These are phyloP conservation scores for Poa pratensis DNA, from an alignment of 176 grass and related monocot genomes.

Conservation along the genomic window DNA sequence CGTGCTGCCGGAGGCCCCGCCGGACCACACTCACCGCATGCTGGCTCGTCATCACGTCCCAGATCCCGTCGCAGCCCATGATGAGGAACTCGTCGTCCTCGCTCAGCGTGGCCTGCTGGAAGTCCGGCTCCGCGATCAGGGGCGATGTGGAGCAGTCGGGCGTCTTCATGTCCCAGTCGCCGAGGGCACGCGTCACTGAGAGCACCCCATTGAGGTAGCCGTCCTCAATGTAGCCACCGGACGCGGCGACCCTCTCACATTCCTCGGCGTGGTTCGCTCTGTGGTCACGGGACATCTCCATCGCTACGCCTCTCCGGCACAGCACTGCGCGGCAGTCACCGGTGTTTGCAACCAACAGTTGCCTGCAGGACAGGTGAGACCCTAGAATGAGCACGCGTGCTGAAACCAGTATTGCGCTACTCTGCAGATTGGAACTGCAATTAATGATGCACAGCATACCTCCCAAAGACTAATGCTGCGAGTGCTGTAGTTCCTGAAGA, in stretches of 20 bases:
- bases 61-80: slow-evolving; percentile 79
- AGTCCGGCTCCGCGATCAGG: slow-evolving; percentile 81
- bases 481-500: slow-evolving; percentile 91
- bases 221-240: slow-evolving; percentile 77
- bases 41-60: slow-evolving; percentile 82
- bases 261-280: slow-evolving; percentile 61
- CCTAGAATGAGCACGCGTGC: neutral
- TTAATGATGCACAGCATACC: slow-evolving; percentile 35
- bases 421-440: neutral
- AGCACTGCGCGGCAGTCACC: slow-evolving; percentile 92
- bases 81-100: slow-evolving; percentile 83
- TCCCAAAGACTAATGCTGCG: slow-evolving; percentile 72
- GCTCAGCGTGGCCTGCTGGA: slow-evolving; percentile 47
- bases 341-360: slow-evolving; percentile 85
- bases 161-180: slow-evolving; percentile 92
- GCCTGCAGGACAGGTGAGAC: slow-evolving; percentile 45
- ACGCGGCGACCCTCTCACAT: slow-evolving; percentile 54
- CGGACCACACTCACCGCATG: slow-evolving; percentile 70
- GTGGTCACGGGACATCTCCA: slow-evolving; percentile 91
- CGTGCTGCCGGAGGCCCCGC: slow-evolving; percentile 59
- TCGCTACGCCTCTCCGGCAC: slow-evolving; percentile 68
- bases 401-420: neutral
- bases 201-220: slow-evolving; percentile 92
- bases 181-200: slow-evolving; percentile 75
- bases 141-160: slow-evolving; percentile 55